A percentile compares a stretch with the other conserved stretches of the same genome.
phyloP scores from a whole-genome alignment of 2,329 filamentous ascomycete genomes.

The Coniochaeta prunicola region DNA sequence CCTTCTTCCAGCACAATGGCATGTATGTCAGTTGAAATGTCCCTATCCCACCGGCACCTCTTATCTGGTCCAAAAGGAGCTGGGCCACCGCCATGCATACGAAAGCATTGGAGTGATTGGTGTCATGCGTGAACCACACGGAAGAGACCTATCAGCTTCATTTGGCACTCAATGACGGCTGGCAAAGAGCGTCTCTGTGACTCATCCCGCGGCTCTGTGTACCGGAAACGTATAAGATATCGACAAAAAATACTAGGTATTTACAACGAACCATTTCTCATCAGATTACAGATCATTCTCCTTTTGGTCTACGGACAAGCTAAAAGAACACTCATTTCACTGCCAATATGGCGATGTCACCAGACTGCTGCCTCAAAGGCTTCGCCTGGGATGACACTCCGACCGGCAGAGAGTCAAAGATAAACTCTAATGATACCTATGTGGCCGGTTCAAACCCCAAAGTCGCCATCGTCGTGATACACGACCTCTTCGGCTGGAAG shows the following conservation, averaged over 20 bases:
- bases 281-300: no score
- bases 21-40: no score
- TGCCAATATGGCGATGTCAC: background rate
- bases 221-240: background rate
- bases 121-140: background rate
- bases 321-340: background rate
- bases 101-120: background rate
- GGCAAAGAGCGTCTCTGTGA: no score
- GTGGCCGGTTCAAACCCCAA: conserved; percentile 28
- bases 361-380: conserved; percentile 5
- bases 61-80: background rate
- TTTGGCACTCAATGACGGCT: background rate
- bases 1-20: no score
- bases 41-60: no score
- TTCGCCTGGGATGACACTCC: conserved; percentile 6
- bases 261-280: background rate
- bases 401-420: conserved; percentile 1
- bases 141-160: background rate
- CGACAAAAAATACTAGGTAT: background rate
- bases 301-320: no score
- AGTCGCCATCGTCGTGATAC: conserved; percentile 38
- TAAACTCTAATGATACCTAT: conserved; percentile 34
- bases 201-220: background rate
- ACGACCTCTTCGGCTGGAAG: conserved; percentile 44
- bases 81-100: background rate